Evolutionary conservation across 2,329 filamentous ascomycete species (phyloP).

Genomic region (Aspergillus sp.): DNA sequence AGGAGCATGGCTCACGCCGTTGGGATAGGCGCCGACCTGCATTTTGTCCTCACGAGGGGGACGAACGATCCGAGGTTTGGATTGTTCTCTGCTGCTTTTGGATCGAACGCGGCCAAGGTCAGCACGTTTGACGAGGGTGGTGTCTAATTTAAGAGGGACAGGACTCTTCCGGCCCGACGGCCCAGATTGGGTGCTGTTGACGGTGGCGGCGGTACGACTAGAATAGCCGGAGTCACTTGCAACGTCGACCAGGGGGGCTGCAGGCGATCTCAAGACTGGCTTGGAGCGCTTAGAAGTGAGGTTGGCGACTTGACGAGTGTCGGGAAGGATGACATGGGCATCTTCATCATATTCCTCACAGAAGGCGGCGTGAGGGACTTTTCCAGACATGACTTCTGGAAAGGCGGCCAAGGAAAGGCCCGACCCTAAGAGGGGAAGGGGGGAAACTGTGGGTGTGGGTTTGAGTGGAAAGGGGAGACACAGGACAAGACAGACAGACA

Average conservation of each 20-base stretch:
- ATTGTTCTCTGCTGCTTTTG: conserved; percentile 34
- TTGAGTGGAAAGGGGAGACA: too few relatives aligned
- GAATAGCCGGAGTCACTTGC: conserved; percentile 65
- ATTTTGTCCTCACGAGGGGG: conserved; percentile 38
- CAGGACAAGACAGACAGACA: too few relatives aligned
- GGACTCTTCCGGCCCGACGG: conserved; percentile 46
- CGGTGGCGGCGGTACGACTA: conserved; percentile 58
- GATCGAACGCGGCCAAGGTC: conserved; percentile 32
- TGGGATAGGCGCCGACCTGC: conserved; percentile 36
- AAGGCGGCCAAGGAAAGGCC: conserved; percentile 24
- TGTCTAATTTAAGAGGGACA: conserved; percentile 41
- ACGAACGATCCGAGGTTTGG: conserved; percentile 31
- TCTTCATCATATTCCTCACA: conserved; percentile 54
- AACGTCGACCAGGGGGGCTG: conserved; percentile 47
- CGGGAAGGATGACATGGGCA: conserved; percentile 45
- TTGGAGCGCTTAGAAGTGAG: conserved; percentile 53
- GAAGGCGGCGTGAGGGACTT: conserved; percentile 45
- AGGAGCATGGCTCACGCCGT: conserved; percentile 28
- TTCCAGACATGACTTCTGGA: conserved; percentile 42
- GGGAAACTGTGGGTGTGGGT: background rate
- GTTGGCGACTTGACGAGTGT: conserved; percentile 54
- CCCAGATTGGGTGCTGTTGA: conserved; percentile 55
- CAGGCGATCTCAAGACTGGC: conserved; percentile 40
- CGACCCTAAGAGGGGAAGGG: conserved; percentile 9
- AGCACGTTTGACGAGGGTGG: conserved; percentile 30